These are phyloP conservation scores for Dothideomycetidae sp. DNA, from an alignment of 2,329 filamentous ascomycete species.

Conservation along the genomic window DNA sequence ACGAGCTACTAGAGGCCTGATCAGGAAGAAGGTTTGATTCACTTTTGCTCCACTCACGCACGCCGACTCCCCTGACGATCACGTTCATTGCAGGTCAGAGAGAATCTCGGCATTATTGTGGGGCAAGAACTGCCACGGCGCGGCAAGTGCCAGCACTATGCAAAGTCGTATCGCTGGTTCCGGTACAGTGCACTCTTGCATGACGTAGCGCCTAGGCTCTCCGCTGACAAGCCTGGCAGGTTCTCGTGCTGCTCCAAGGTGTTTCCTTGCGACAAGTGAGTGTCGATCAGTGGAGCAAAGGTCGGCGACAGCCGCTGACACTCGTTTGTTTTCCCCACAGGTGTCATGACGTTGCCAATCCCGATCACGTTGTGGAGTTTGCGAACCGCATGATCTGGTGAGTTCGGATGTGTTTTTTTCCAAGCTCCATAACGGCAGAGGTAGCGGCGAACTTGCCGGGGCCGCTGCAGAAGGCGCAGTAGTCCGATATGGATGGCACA, in stretches of 20 bases:
- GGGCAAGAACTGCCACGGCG: slow-evolving; percentile 40
- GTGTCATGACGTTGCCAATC: slow-evolving; percentile 57
- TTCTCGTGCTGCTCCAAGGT: slow-evolving; percentile 45
- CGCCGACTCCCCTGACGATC: slow-evolving; percentile 9
- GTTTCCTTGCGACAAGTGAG: slow-evolving; percentile 42
- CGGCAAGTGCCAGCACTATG: slow-evolving; percentile 40
- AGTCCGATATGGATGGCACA: too few relatives aligned
- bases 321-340: slow-evolving; percentile 24
- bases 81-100: slow-evolving; percentile 25
- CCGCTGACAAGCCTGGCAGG: slow-evolving; percentile 19
- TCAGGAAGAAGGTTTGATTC: slow-evolving; percentile 18
- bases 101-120: slow-evolving; percentile 40
- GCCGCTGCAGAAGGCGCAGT: too few relatives aligned
- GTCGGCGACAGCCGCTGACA: background rate
- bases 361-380: slow-evolving; percentile 62
- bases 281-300: slow-evolving; percentile 5
- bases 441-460: too few relatives aligned
- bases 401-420: slow-evolving; percentile 13
- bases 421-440: too few relatives aligned
- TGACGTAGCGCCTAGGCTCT: background rate
- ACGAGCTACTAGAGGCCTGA: slow-evolving; percentile 18
- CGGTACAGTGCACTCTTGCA: too few relatives aligned
- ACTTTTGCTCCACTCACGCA: background rate
- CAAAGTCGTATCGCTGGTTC: slow-evolving; percentile 44
- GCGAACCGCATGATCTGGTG: slow-evolving; percentile 70